Evolutionary conservation across 352 stramenopile species (phyloP).

Genomic region (Phytopythium ostracodes): DNA sequence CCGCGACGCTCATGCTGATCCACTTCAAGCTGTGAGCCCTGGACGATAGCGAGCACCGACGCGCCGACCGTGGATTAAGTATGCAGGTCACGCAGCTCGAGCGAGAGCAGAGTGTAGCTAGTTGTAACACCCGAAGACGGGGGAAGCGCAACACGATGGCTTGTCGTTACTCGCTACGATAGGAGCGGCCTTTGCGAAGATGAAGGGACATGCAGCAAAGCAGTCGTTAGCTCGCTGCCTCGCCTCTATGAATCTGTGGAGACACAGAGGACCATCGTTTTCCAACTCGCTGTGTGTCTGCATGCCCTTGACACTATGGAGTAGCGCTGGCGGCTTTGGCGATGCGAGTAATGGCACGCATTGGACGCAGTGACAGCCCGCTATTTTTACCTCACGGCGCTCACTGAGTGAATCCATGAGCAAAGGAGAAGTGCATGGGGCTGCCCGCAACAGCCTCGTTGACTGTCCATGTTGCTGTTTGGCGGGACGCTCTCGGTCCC

Average conservation of each 20-base stretch:
- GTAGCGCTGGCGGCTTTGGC: background rate
- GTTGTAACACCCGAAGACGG: background rate
- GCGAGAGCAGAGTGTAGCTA: background rate
- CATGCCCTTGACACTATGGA: background rate
- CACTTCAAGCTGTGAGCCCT: slow-evolving; percentile 63
- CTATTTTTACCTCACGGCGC: background rate
- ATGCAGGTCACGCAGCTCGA: background rate
- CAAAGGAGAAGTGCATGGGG: no score
- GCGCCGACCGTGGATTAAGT: background rate
- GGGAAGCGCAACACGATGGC: slow-evolving; percentile 1
- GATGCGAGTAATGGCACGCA: background rate
- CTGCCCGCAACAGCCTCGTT: no score
- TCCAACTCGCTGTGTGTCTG: background rate
- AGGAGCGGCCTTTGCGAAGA: background rate
- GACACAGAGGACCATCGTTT: background rate
- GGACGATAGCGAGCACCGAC: background rate
- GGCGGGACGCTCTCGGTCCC: slow-evolving; percentile 43
- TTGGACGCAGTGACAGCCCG: background rate
- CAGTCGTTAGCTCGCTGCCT: no score
- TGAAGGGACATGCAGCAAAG: no score
- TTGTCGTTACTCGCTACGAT: background rate
- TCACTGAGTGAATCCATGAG: no score
- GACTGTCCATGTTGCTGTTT: slow-evolving; percentile 57
- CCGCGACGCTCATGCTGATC: slow-evolving; percentile 81
- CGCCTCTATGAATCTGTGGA: no score